Base-by-base conservation (phyloP, 805 yeast species). In the Candida odintsovae region DNA sequence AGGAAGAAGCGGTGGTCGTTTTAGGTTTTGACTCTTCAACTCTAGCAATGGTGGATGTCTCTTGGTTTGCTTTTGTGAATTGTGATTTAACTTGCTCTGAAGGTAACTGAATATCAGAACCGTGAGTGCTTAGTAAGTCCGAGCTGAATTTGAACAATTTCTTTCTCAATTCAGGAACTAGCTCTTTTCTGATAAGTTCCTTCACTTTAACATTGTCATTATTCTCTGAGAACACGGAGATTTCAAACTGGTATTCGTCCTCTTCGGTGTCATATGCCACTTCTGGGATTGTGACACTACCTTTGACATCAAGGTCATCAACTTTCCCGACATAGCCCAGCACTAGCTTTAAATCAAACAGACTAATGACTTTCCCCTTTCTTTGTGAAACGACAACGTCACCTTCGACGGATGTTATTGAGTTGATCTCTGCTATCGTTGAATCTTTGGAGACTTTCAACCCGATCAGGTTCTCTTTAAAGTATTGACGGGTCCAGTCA, bases 311-410 rank as follows among this genome's bases (percentile, higher is more conserved):
- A 3, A 40, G 11, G 22, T 67, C 69, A 11, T 61, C 70, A 25
- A 65, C 67, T 11, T 58, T 55, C 6, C 90, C 89, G 8, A 61
- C 64, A 56, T 82, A 78, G n/a, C 71, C 72, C 48, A 90, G 62
- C 2, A 76, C 80, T 42, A 90, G 50, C 50, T 81, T 76, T 62
- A 94, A 70, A 59, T 94, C 99, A 65, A 89, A 94, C 49, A 94
- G 68, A 5, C 95, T 86, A 57, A 94, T 90, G 22, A 92, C 95
- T 65, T 92, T 90, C 15, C 99, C 99, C 66, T 94, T 94, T 58
- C 99, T 81, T 70, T 94, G 99, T 55, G 89, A 85, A 26, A 94
- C 98, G 62, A 90, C 99, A 53, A 90, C 96, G 58, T 94, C 99
- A 45, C 99, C 99, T 58, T 87, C 96, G 19, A 92, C 54, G 3